Evolutionary conservation across 306 rosid genomes (phyloP).

Genomic region (Begonia loranthoides): DNA sequence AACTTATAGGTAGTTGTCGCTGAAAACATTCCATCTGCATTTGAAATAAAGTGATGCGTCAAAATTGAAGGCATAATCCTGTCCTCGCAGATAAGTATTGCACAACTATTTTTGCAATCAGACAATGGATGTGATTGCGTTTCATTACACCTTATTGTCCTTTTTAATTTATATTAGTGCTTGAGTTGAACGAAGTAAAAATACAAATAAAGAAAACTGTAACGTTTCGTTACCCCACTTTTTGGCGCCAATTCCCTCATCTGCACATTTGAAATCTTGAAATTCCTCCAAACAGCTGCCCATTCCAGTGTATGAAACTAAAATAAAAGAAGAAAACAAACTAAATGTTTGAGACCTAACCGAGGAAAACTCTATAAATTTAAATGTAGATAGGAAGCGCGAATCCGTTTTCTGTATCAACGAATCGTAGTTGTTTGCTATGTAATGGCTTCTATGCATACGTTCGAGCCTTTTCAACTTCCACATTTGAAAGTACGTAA

Average conservation of each 20-base stretch:
- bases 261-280: slow-evolving; percentile 29
- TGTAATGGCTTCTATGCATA: background rate
- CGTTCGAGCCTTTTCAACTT: background rate
- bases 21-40: slow-evolving; percentile 66
- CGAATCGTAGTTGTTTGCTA: background rate
- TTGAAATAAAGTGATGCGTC: slow-evolving; percentile 1
- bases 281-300: slow-evolving; percentile 65
- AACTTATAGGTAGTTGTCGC: slow-evolving; percentile 69
- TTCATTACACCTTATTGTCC: background rate
- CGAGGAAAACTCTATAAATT: too few species aligned
- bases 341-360: background rate
- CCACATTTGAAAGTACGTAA: background rate
- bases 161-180: background rate
- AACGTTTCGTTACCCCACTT: slow-evolving; percentile 40
- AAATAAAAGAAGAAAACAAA: background rate
- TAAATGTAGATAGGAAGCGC: too few species aligned
- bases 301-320: slow-evolving; percentile 80
- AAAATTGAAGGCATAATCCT: background rate
- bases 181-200: background rate
- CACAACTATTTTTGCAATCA: background rate
- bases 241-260: slow-evolving; percentile 17
- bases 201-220: slow-evolving; percentile 1
- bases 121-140: slow-evolving; percentile 1
- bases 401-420: background rate
- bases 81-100: background rate